phyloP scores from a whole-genome alignment of 805 yeast species.

The Komagataella populi region DNA sequence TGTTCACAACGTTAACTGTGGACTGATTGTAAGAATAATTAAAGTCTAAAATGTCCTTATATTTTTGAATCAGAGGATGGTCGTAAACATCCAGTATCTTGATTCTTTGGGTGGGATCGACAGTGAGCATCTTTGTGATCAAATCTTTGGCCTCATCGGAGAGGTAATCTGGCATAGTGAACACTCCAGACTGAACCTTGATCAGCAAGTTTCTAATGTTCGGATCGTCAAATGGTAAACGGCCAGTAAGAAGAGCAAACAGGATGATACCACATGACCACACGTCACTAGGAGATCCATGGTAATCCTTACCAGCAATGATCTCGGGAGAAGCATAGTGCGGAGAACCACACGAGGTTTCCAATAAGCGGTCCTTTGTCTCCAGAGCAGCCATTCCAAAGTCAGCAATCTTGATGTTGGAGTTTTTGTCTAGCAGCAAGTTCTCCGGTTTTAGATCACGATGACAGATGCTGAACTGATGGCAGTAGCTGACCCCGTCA shows the following conservation, averaged over 20 bases:
- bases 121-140: slow-evolving; percentile 66
- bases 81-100: slow-evolving; percentile 59
- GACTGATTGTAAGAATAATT: slow-evolving; percentile 22
- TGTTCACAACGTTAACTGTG: slow-evolving; percentile 9
- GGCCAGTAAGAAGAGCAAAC: slow-evolving; percentile 88
- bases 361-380: slow-evolving; percentile 61
- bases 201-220: slow-evolving; percentile 75
- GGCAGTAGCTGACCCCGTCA: slow-evolving; percentile 53
- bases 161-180: slow-evolving; percentile 67
- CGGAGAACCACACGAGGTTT: slow-evolving; percentile 96
- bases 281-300: slow-evolving; percentile 93
- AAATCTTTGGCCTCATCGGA: slow-evolving; percentile 81
- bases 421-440: slow-evolving; percentile 62
- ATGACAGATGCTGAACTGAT: slow-evolving; percentile 58
- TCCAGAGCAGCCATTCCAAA: slow-evolving; percentile 99
- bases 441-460: slow-evolving; percentile 76
- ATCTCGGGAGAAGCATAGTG: slow-evolving; percentile 98
- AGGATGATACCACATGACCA: slow-evolving; percentile 97
- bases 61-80: slow-evolving; percentile 76
- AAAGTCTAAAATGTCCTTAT: slow-evolving; percentile 35
- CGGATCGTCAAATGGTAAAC: slow-evolving; percentile 94
- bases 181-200: slow-evolving; percentile 86
- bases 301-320: slow-evolving; percentile 88
- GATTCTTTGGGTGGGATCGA: slow-evolving; percentile 72
- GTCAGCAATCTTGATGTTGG: slow-evolving; percentile 91